These are phyloP conservation scores for Cladophialophora immunda DNA, from an alignment of 2,329 filamentous ascomycete genomes.

Conservation along the genomic window DNA sequence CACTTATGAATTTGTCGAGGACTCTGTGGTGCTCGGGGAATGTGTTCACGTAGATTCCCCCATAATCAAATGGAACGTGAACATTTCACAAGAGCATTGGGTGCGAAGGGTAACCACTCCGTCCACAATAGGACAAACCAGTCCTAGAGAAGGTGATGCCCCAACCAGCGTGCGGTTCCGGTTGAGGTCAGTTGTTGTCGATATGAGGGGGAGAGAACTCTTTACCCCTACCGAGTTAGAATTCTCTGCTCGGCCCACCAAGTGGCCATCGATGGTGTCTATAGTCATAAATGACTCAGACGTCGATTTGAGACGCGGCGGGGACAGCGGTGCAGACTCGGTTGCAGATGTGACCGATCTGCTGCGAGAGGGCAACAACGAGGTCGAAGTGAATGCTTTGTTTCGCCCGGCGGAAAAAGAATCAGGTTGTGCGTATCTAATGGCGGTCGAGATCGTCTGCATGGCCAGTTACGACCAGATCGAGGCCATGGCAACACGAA, in stretches of 20 bases:
- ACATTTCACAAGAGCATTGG: slow-evolving; percentile 44
- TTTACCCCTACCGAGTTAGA: slow-evolving; percentile 5
- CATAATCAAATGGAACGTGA: slow-evolving; percentile 48
- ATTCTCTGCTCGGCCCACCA: slow-evolving; percentile 62
- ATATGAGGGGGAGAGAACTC: background rate
- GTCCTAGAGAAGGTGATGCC: slow-evolving; percentile 44
- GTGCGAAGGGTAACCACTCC: slow-evolving; percentile 24
- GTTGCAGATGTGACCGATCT: slow-evolving; percentile 75
- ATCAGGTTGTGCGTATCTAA: slow-evolving; percentile 53
- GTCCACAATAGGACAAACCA: slow-evolving; percentile 39
- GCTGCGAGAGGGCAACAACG: slow-evolving; percentile 69
- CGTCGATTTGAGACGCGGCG: slow-evolving; percentile 62
- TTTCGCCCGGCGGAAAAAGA: slow-evolving; percentile 46
- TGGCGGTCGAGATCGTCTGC: slow-evolving; percentile 76
- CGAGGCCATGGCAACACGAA: slow-evolving; percentile 49
- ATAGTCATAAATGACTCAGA: no score
- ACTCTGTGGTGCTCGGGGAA: slow-evolving; percentile 45
- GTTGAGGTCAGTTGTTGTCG: slow-evolving; percentile 67
- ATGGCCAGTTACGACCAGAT: slow-evolving; percentile 57
- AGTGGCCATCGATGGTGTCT: slow-evolving; percentile 85
- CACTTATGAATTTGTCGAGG: slow-evolving; percentile 47
- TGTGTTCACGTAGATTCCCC: slow-evolving; percentile 42
- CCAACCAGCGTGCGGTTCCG: slow-evolving; percentile 69
- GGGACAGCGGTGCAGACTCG: slow-evolving; percentile 73
- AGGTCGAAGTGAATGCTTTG: slow-evolving; percentile 62